These are phyloP conservation scores for Anisodus acutangulus DNA, from an alignment of 257 asterid species.

Conservation along the genomic window DNA sequence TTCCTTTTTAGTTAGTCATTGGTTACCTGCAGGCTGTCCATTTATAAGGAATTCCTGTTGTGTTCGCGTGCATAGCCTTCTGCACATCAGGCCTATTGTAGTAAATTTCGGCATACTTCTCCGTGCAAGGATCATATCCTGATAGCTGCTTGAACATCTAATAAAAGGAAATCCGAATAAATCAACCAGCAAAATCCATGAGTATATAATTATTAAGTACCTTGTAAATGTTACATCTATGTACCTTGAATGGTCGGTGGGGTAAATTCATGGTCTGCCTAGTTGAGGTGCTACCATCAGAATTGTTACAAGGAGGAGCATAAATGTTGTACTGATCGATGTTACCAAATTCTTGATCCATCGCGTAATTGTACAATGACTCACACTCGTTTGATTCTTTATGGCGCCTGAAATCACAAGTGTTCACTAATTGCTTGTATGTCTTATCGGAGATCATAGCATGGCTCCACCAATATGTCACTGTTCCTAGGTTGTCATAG, in stretches of 20 bases:
- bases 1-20: background rate
- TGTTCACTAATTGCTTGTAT: slow-evolving; percentile 68
- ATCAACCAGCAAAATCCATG: background rate
- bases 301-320: slow-evolving; percentile 78
- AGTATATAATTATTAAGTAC: background rate
- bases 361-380: slow-evolving; percentile 79
- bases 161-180: background rate
- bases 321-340: slow-evolving; percentile 96
- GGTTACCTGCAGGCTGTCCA: slow-evolving; percentile 98
- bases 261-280: slow-evolving; percentile 73
- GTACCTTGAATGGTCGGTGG: slow-evolving; percentile 64
- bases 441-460: slow-evolving; percentile 98
- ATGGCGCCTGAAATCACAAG: slow-evolving; percentile 69
- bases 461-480: slow-evolving; percentile 98
- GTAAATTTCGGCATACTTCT: slow-evolving; percentile 81
- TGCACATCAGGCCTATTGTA: slow-evolving; percentile 89
- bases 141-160: slow-evolving; percentile 48
- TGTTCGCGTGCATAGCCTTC: slow-evolving; percentile 86
- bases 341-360: slow-evolving; percentile 93
- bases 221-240: background rate
- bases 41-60: slow-evolving; percentile 69
- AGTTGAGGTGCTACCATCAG: slow-evolving; percentile 63
- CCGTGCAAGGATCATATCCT: slow-evolving; percentile 96
- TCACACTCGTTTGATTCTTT: slow-evolving; percentile 85
- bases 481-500: slow-evolving; percentile 93